Base-by-base conservation (phyloP, 257 asterid genomes). In the Jacaranda copaia region DNA sequence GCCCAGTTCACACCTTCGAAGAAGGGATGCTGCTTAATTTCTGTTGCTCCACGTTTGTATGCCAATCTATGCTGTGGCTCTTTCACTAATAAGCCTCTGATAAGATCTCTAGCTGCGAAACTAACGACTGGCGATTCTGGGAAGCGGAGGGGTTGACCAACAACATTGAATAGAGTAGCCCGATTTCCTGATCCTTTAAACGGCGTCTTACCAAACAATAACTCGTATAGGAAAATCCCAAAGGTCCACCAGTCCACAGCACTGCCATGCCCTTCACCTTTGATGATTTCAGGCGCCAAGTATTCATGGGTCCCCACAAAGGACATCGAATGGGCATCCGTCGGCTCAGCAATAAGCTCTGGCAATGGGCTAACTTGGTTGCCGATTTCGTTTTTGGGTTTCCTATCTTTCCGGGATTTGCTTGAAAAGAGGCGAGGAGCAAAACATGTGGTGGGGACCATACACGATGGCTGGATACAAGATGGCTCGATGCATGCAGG, bases 1-100 rank as follows among this genome's bases (percentile, higher is more conserved):
- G 95, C 95, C 95, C 95, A 89, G 53, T 89, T 89, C 88, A 89
- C 92, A n/a, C 95, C 95, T 74, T 88, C 95, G 13, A 89, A 89
- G 76, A 89, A 89, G 0, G 93, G 95, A 19, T 89, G 95, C 83
- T 89, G 95, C 81, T 88, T 89, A 52, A 89, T 84, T 46, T 89
- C 95, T 0, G 91, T 89, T 0, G 95, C 95, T 3, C 95, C 95
- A 0, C 95, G 88, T 77, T 89, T 89, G 74, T 84, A 89, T 0
- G 88, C 95, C 88, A 89, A 49, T 74, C 95, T 75, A 78, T 88
- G 82, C 72, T 89, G 89, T 4, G 95, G 91, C 85, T 89, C 95
- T 76, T 89, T 89, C 79, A 89, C 95, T 10, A 89, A 56, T 51
- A 89, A 60, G 36, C 95, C 95, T 63, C 92, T 81, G 67, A 89